These are phyloP conservation scores for Silene noctiflora DNA, from an alignment of 179 eudicot genomes.

Conservation along the genomic window DNA sequence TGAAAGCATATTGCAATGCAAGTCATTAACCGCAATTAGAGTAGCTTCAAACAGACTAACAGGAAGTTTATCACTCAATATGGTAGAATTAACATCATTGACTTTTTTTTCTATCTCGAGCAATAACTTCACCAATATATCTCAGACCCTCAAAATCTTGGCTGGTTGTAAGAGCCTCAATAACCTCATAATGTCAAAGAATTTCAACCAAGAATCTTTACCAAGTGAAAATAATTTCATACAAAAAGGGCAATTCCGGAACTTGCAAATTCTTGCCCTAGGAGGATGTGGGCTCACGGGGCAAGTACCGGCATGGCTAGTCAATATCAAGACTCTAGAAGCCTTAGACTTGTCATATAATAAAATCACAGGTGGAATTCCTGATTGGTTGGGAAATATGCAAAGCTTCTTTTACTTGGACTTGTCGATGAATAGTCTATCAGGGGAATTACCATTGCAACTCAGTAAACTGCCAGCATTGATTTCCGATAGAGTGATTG, in stretches of 20 bases:
- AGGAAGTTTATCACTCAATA: slow-evolving; percentile 50
- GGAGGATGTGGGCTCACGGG: slow-evolving; percentile 65
- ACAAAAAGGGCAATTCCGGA: slow-evolving; percentile 35
- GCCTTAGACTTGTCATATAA: slow-evolving; percentile 68
- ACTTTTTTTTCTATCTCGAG: slow-evolving; percentile 65
- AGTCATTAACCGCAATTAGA: slow-evolving; percentile 60
- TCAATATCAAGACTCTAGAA: slow-evolving; percentile 46
- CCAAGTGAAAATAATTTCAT: slow-evolving; percentile 38
- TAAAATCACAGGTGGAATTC: slow-evolving; percentile 48
- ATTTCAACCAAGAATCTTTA: slow-evolving; percentile 50
- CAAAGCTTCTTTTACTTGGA: slow-evolving; percentile 70
- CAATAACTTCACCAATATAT: slow-evolving; percentile 55
- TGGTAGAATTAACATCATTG: slow-evolving; percentile 43
- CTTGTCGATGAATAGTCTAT: slow-evolving; percentile 49
- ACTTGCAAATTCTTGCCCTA: slow-evolving; percentile 54
- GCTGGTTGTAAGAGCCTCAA: slow-evolving; percentile 49
- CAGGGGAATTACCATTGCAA: slow-evolving; percentile 56
- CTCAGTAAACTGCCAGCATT: slow-evolving; percentile 45
- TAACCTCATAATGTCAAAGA: slow-evolving; percentile 49
- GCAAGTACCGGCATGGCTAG: slow-evolving; percentile 58
- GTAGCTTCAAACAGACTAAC: slow-evolving; percentile 49
- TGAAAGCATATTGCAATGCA: slow-evolving; percentile 53
- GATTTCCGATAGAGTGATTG: slow-evolving; percentile 33
- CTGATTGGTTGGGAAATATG: slow-evolving; percentile 56
- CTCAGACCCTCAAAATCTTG: slow-evolving; percentile 43